Conservation (phyloP, 352 stramenopile genomes). For the Phytophthora fragariaefolia region DNA sequence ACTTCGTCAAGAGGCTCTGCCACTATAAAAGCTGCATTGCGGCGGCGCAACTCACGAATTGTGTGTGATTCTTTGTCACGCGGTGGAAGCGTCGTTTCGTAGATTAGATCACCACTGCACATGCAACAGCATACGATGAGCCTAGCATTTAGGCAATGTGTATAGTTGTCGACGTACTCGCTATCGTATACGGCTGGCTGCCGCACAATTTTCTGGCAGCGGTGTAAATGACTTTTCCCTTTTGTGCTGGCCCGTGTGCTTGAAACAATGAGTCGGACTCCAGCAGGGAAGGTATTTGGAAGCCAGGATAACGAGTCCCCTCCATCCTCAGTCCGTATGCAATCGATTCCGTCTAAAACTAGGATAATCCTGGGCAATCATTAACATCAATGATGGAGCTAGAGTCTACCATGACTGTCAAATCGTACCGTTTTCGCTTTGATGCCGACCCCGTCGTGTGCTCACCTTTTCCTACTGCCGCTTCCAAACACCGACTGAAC, state of each 20-base stretch:
- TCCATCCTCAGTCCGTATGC: constrained; percentile 81
- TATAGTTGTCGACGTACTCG: constrained; percentile 45
- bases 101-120: constrained; percentile 67
- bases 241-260: constrained; percentile 48
- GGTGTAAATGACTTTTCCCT: constrained; percentile 39
- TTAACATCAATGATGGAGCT: constrained; percentile 2
- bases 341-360: constrained; percentile 84
- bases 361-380: constrained; percentile 65
- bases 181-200: constrained; percentile 67
- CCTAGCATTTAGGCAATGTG: background rate
- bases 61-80: constrained; percentile 67
- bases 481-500: constrained; percentile 77
- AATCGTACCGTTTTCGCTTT: constrained; percentile 38
- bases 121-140: constrained; percentile 4
- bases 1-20: constrained; percentile 72
- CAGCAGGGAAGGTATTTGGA: constrained; percentile 67
- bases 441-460: constrained; percentile 29
- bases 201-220: constrained; percentile 50
- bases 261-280: constrained; percentile 80
- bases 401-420: background rate
- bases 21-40: constrained; percentile 67
- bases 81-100: constrained; percentile 54
- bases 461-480: constrained; percentile 56
- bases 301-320: constrained; percentile 87
- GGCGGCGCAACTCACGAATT: constrained; percentile 73